These are phyloP conservation scores for Leishmania mexicana DNA, from an alignment of 208 protist genomes.

Conservation along the genomic window DNA sequence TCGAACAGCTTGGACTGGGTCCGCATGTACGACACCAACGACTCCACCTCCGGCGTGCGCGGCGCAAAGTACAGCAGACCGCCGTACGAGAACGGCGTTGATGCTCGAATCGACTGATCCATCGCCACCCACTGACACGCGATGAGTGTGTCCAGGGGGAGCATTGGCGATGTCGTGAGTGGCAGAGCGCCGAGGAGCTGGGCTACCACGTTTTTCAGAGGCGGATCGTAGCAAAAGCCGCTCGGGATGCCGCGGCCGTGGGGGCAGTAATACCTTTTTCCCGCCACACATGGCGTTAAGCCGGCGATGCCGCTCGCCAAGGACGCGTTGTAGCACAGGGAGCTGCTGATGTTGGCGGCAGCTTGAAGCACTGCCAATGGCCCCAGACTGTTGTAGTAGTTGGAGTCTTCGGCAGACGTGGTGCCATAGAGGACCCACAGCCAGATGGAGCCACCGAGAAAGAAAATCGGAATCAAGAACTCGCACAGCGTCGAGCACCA, in stretches of 20 bases:
- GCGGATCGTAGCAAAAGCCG: slow-evolving; percentile 26
- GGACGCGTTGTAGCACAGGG: slow-evolving; percentile 15
- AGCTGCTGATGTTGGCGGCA: too few species aligned
- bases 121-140: slow-evolving; percentile 52
- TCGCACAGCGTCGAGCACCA: slow-evolving; percentile 24
- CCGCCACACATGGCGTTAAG: slow-evolving; percentile 13
- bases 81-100: slow-evolving; percentile 28
- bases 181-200: neutral
- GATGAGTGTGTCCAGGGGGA: slow-evolving; percentile 56
- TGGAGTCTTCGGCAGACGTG: too few species aligned
- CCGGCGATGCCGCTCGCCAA: slow-evolving; percentile 12
- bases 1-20: slow-evolving; percentile 31
- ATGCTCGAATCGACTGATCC: slow-evolving; percentile 1
- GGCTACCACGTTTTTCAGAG: neutral
- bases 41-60: slow-evolving; percentile 28
- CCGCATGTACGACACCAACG: slow-evolving; percentile 44
- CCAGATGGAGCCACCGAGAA: too few species aligned
- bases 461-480: too few species aligned
- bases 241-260: slow-evolving; percentile 31
- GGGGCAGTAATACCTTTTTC: slow-evolving; percentile 20
- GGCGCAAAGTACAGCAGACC: slow-evolving; percentile 58
- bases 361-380: too few species aligned
- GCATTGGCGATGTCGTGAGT: slow-evolving; percentile 12
- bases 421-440: too few species aligned
- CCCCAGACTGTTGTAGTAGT: too few species aligned